phyloP scores from a whole-genome alignment of 257 asterid genomes.

The Penstemon eatonii region DNA sequence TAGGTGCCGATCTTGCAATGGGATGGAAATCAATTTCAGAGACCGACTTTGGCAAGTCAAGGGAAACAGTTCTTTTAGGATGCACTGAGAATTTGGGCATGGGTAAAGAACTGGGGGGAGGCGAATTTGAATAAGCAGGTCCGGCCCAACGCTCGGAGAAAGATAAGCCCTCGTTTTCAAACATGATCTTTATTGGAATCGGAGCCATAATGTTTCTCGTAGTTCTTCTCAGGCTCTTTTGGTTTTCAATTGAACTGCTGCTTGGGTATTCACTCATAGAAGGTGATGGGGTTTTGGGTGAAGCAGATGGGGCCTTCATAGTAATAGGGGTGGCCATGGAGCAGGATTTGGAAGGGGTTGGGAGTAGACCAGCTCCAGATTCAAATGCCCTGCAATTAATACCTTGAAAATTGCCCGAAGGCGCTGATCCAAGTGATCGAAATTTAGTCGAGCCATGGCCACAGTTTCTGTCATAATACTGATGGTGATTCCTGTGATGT shows the following conservation, averaged over 20 bases:
- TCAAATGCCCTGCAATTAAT: slow-evolving; percentile 61
- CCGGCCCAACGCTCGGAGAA: slow-evolving; percentile 95
- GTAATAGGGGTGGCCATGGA: slow-evolving; percentile 28
- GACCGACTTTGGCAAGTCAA: slow-evolving; percentile 52
- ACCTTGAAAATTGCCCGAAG: slow-evolving; percentile 40
- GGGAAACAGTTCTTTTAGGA: slow-evolving; percentile 70
- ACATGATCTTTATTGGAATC: slow-evolving; percentile 44
- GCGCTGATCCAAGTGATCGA: slow-evolving; percentile 42
- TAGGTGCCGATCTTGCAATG: slow-evolving; percentile 66
- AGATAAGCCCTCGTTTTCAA: slow-evolving; percentile 27
- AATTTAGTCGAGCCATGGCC: slow-evolving; percentile 33
- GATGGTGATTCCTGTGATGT: slow-evolving; percentile 55
- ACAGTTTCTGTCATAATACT: slow-evolving; percentile 41
- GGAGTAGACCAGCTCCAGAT: slow-evolving; percentile 61
- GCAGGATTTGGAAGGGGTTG: slow-evolving; percentile 46
- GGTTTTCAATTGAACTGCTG: slow-evolving; percentile 17
- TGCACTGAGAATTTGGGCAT: slow-evolving; percentile 60
- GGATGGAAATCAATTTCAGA: slow-evolving; percentile 49
- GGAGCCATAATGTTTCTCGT: slow-evolving; percentile 38
- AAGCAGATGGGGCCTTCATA: slow-evolving; percentile 27
- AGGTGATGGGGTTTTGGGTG: slow-evolving; percentile 42
- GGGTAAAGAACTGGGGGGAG: slow-evolving; percentile 90
- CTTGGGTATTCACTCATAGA: slow-evolving; percentile 24
- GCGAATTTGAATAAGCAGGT: slow-evolving; percentile 75
- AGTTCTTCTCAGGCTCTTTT: slow-evolving; percentile 23